Base-by-base conservation (phyloP, 75 land plant species). In the Larix kaempferi region DNA sequence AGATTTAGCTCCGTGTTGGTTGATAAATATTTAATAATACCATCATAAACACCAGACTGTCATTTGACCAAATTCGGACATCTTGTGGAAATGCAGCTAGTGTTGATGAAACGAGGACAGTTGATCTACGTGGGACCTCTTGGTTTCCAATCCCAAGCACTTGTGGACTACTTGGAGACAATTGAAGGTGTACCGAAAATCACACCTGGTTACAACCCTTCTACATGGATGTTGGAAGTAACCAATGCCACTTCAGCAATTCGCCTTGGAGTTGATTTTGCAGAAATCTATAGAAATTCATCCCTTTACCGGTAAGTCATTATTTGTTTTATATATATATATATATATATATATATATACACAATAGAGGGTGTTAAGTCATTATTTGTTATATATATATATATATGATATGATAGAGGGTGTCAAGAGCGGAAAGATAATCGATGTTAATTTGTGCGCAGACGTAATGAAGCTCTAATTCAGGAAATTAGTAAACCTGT, bases 211-310 rank as follows among this genome's bases (percentile, higher is more conserved):
- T 82, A 85, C 59, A 87, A 87, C 73, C 89, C 89, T 2, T 87
- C 89, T 11, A 88, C 89, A 44, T 88, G 89, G 89, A 88, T 88
- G 89, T 56, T 88, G 59, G 86, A 86, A 65, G 82, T 77, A 27
- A 80, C 69, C 25, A 75, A 77, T 11, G 62, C 69, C 6, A 65
- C 56, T 6, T 57, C 75, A n/a, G 88, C 84, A 75, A 56, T 37
- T 17, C 64, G 74, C 19, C 75, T 83, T 58, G 83, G 77, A 6
- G 57, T 80, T 39, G 77, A 83, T 61, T 84, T 86, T 77, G 86
- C 88, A 44, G 60, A 80, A 6, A 60, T 66, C 23, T 86, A 82
- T 52, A 1, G 26, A 1, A 65, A 86, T 58, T 86, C 88, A 37
- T 27, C 73, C 29, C 77, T 86, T 3, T 77, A 78, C 41, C 55